Evolutionary conservation across 2,329 filamentous ascomycete species (phyloP), one percentile per base, ranked within the genome.

Genomic region (Emericellopsis cladophorae): DNA sequence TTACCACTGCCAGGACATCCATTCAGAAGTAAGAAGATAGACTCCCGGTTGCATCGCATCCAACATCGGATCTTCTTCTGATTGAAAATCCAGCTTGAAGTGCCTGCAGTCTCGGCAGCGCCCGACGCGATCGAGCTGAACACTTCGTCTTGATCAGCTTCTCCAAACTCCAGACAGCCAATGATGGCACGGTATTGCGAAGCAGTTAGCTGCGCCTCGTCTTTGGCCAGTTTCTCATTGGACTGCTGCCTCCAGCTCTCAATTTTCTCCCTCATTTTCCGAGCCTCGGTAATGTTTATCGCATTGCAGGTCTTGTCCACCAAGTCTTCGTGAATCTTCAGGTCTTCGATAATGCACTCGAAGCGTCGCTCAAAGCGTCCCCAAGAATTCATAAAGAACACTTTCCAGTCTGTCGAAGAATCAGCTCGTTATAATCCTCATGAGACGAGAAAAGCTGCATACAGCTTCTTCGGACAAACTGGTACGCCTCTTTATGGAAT

Each of bases 401-500:
- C 2, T 18, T 48, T 53, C 61, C 61, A 65, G 2, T 52, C 59
- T 63, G 29, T 0, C 3, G 3, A 1, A 4, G 52, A 7, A 44
- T 46, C 7, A 52, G 52, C 31, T 29, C 8, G 32, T 14, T 18
- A 26, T 26, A 10, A 7, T 26, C 10, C 24, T 10, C 24, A 26
- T 26, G 10, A 10, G 24, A 26, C 24, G 24, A 26, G 24, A 26
- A 7, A 2, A 2, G n/a, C 1, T 3, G 45, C 53, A 43, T 36
- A 59, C 58, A 40, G 14, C 50, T 56, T 23, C 57, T 45, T 0
- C 56, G 51, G 15, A 72, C 57, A 34, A 69, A 69, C 12, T 59
- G 60, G 42, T 73, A 72, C 0, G 66, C 64, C 3, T 60, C 37
- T 18, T 59, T 58, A 39, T 73, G 68, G 31, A 72, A 72, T 11